These are phyloP conservation scores for Kwoniella sp. DNA, from an alignment of 768 basidiomycete species.

Conservation along the genomic window DNA sequence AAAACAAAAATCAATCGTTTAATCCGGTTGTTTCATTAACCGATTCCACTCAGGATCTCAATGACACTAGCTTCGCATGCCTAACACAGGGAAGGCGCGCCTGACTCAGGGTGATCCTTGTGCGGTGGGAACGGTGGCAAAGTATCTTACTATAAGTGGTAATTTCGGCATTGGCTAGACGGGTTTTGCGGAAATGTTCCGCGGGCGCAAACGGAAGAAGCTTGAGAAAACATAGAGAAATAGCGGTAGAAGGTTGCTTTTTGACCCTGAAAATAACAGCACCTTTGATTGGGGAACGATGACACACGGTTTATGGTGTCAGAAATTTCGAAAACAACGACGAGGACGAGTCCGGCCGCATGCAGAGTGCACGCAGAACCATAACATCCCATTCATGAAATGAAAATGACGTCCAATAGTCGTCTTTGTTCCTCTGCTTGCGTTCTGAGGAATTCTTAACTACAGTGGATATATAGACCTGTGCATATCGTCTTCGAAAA, in stretches of 20 bases:
- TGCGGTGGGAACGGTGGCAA: background rate
- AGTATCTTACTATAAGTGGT: too few species aligned
- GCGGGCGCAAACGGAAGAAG: background rate
- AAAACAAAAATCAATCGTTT: too few species aligned
- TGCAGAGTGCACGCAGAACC: background rate
- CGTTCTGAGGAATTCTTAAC: too few species aligned
- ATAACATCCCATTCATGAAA: too few species aligned
- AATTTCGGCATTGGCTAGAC: too few species aligned
- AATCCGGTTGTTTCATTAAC: background rate
- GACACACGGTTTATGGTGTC: background rate
- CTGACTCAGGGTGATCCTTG: too few species aligned
- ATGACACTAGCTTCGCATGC: background rate
- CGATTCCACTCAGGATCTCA: background rate
- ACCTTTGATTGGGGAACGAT: background rate
- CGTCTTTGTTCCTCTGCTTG: background rate
- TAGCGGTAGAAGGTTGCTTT: background rate
- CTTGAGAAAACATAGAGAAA: too few species aligned
- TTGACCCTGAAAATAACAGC: background rate
- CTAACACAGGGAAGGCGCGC: too few species aligned
- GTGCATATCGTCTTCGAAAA: background rate
- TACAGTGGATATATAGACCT: background rate
- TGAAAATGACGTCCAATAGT: too few species aligned
- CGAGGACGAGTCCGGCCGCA: conserved; percentile 1
- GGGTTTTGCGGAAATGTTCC: background rate
- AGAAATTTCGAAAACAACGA: background rate